These are phyloP conservation scores for Rosa lucieae DNA, from an alignment of 306 rosid species.

Conservation along the genomic window DNA sequence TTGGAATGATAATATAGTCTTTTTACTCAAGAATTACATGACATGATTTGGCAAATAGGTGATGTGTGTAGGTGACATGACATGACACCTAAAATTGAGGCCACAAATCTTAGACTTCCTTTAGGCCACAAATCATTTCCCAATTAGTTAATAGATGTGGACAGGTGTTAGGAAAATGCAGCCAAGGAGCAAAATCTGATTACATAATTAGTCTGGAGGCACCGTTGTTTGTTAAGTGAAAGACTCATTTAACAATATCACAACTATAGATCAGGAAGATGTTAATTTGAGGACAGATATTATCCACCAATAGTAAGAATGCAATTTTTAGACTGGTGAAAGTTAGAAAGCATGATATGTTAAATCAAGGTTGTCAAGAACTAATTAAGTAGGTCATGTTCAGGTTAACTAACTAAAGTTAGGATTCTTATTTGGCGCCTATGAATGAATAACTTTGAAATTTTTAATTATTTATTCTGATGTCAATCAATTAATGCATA, in stretches of 20 bases:
- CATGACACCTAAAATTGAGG: too few relatives aligned
- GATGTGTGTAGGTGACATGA: too few relatives aligned
- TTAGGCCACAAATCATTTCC: too few relatives aligned
- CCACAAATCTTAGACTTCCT: too few relatives aligned
- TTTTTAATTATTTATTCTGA: neutral
- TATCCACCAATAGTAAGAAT: neutral
- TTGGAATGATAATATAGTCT: too few relatives aligned
- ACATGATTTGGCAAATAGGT: too few relatives aligned
- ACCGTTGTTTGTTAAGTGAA: slow-evolving; percentile 21
- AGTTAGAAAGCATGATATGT: neutral
- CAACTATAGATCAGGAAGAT: neutral
- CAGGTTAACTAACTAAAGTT: slow-evolving; percentile 10
- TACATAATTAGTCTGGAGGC: neutral
- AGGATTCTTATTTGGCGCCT: slow-evolving; percentile 4
- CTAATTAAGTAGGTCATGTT: slow-evolving; percentile 16
- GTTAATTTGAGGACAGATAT: slow-evolving; percentile 1
- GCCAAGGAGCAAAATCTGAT: neutral
- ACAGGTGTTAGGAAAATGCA: neutral
- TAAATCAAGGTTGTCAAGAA: neutral
- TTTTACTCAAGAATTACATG: too few relatives aligned
- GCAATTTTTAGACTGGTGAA: neutral
- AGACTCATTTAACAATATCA: slow-evolving; percentile 24
- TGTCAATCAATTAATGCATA: too few relatives aligned
- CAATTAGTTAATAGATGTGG: neutral
- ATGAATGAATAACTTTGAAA: neutral